Evolutionary conservation across 1,284 basidiomycete genomes (phyloP).

Genomic region (Microbotryum saponariae): DNA sequence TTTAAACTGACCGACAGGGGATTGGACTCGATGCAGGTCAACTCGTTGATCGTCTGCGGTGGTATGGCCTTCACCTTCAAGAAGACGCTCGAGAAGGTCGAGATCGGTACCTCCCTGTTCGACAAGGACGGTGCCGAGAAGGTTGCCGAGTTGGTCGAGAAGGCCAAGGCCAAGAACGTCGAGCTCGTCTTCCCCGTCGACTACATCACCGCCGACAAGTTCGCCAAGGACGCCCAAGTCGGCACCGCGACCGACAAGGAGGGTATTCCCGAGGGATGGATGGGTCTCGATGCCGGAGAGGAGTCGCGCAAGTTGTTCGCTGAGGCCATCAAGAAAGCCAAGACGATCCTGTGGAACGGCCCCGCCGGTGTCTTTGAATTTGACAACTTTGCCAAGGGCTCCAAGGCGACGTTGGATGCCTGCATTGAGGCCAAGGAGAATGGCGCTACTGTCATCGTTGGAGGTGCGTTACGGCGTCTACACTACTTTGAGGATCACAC

Average conservation of each 20-base stretch:
- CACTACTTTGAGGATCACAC: background rate
- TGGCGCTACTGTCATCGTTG: conserved; percentile 84
- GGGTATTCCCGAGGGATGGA: conserved; percentile 88
- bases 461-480: conserved; percentile 33
- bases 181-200: conserved; percentile 94
- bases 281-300: conserved; percentile 77
- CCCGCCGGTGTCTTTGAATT: conserved; percentile 98
- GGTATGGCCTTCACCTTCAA: conserved; percentile 99
- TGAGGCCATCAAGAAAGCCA: conserved; percentile 72
- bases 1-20: background rate
- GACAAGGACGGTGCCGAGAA: conserved; percentile 85
- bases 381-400: conserved; percentile 79
- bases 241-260: conserved; percentile 67
- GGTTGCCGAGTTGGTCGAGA: conserved; percentile 74
- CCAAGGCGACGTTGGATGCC: conserved; percentile 75
- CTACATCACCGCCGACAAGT: conserved; percentile 90
- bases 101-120: conserved; percentile 93
- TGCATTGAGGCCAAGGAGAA: conserved; percentile 77
- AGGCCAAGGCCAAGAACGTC: conserved; percentile 89
- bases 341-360: conserved; percentile 97
- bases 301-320: conserved; percentile 74
- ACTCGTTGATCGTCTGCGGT: conserved; percentile 93
- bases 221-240: conserved; percentile 82
- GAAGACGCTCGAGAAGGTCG: conserved; percentile 76
- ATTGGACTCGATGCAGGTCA: conserved; percentile 53